phyloP scores from a whole-genome alignment of 2,329 filamentous ascomycete genomes.

The Sarocladium brachiariae region DNA sequence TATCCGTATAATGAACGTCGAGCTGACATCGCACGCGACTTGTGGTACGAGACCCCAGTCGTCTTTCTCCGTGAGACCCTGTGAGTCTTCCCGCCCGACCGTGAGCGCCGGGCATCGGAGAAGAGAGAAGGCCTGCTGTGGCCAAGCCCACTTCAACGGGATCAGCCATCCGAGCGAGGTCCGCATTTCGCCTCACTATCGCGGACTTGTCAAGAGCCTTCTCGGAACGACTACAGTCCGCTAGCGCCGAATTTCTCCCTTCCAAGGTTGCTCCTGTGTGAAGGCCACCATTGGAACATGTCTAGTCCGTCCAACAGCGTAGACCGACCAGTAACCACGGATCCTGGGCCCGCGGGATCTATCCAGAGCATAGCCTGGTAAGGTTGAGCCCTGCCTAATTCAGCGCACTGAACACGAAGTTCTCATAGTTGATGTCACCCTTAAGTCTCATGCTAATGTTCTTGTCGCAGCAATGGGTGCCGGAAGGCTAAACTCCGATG shows the following conservation, averaged over 20 bases:
- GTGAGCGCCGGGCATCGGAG: not conserved
- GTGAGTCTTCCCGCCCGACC: too few species aligned
- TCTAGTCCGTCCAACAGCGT: slow-evolving; percentile 2
- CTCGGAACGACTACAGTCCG: not conserved
- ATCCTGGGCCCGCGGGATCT: not conserved
- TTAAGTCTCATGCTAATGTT: not conserved
- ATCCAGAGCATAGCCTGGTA: not conserved
- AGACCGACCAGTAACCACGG: not conserved
- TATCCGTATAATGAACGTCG: not conserved
- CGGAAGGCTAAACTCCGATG: not conserved
- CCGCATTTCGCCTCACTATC: not conserved
- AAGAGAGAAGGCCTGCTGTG: not conserved
- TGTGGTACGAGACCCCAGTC: too few species aligned
- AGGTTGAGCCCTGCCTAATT: too few species aligned
- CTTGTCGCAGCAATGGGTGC: not conserved
- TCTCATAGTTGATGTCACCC: too few species aligned
- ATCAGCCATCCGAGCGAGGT: not conserved
- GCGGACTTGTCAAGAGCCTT: not conserved
- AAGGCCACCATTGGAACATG: too few species aligned
- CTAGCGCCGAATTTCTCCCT: not conserved
- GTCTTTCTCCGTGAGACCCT: too few species aligned
- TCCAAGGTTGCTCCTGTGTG: not conserved
- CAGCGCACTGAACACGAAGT: too few species aligned
- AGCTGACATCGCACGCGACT: not conserved
- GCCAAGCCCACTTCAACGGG: not conserved